phyloP scores from a whole-genome alignment of 83 land plant genomes.

The Thuja plicata region DNA sequence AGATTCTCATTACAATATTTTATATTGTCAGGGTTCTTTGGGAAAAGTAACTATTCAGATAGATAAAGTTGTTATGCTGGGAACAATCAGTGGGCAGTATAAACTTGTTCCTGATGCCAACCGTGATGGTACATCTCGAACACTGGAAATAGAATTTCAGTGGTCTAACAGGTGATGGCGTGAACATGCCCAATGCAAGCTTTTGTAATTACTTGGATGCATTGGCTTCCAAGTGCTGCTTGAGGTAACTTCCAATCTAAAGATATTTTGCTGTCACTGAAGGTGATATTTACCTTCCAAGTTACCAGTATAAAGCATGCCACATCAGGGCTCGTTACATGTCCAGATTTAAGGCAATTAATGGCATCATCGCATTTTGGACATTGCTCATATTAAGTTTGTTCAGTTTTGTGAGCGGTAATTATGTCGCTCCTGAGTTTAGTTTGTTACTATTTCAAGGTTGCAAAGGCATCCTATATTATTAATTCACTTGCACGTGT shows the following conservation, averaged over 20 bases:
- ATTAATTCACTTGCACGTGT: neutral
- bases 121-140: slow-evolving; percentile 60
- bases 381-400: neutral
- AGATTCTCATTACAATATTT: neutral
- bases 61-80: slow-evolving; percentile 78
- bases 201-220: neutral
- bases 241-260: neutral
- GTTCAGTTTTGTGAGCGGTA: neutral
- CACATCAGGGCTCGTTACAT: neutral
- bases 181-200: slow-evolving; percentile 15
- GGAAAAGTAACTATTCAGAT: slow-evolving; percentile 89
- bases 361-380: neutral
- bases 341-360: neutral
- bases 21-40: slow-evolving; percentile 53
- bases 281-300: neutral
- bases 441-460: neutral
- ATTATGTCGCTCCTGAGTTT: neutral
- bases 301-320: neutral
- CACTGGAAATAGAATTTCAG: slow-evolving; percentile 75
- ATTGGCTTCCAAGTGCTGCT: neutral
- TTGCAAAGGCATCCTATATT: slow-evolving; percentile 8
- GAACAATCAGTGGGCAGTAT: slow-evolving; percentile 69
- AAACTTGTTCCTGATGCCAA: slow-evolving; percentile 62
- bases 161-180: slow-evolving; percentile 68
- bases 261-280: neutral